These are phyloP conservation scores for Hansenula sp. DNA, from an alignment of 1,139 yeast genomes.

Conservation along the genomic window DNA sequence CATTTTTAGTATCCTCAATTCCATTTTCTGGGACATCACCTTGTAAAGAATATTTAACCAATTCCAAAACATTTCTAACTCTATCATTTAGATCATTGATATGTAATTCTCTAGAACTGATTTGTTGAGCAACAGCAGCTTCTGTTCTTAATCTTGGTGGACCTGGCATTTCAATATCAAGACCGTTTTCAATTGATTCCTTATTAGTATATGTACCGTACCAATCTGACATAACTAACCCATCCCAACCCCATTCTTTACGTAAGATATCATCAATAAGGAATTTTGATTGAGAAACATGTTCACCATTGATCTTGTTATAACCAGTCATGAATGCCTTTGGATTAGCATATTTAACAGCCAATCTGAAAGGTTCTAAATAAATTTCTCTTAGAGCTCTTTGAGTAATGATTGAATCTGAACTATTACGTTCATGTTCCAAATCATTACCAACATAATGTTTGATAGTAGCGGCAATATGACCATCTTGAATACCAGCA, in stretches of 20 bases:
- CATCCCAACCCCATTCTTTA: slow-evolving; percentile 54
- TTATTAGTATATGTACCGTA: slow-evolving; percentile 51
- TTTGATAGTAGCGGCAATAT: slow-evolving; percentile 54
- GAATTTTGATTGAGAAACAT: slow-evolving; percentile 43
- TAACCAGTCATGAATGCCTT: slow-evolving; percentile 55
- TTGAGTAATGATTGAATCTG: slow-evolving; percentile 46
- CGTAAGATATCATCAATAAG: slow-evolving; percentile 44
- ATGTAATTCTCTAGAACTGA: slow-evolving; percentile 29
- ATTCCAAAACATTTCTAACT: slow-evolving; percentile 41
- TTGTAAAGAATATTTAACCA: slow-evolving; percentile 40
- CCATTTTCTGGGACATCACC: slow-evolving; percentile 34
- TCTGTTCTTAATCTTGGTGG: slow-evolving; percentile 44
- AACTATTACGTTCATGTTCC: slow-evolving; percentile 50
- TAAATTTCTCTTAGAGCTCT: slow-evolving; percentile 61
- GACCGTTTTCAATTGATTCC: slow-evolving; percentile 48
- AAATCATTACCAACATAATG: slow-evolving; percentile 60
- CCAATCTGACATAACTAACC: slow-evolving; percentile 62
- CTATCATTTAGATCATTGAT: slow-evolving; percentile 32
- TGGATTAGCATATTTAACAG: slow-evolving; percentile 45
- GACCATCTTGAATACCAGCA: slow-evolving; percentile 50
- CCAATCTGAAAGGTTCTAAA: slow-evolving; percentile 58
- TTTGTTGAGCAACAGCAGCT: slow-evolving; percentile 35
- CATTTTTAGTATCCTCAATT: slow-evolving; percentile 37
- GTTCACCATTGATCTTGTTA: slow-evolving; percentile 56
- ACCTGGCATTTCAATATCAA: slow-evolving; percentile 65